Evolutionary conservation across 345 rosid species (phyloP), one percentile per base, ranked within the genome.

Genomic region (Salix dunnii): DNA sequence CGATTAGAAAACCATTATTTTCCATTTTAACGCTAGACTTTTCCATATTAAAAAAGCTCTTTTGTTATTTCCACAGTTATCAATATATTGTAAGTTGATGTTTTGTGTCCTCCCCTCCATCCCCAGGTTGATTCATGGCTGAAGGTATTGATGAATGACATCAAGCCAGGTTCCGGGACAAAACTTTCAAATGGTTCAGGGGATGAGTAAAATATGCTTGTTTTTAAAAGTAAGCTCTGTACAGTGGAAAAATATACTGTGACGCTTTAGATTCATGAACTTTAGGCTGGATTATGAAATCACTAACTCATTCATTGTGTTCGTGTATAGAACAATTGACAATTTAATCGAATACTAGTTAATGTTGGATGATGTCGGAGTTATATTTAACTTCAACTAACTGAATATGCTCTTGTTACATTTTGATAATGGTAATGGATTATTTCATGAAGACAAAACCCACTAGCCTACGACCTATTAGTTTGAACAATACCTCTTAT

Each of bases 71-170:
- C 11, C 28, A n/a, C 12, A 23, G 0, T 6, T 23, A 43, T 20
- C 21, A 6, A 1, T 27, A 69, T 20, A n/a, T 11, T 65, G 3
- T 49, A 23, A 14, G 12, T 3, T 55, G 31, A 60, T 25, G 27
- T 51, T 66, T 20, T 9, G 21, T 66, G 13, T 8, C 25, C 31
- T 76, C 49, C 11, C 51, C 33, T 33, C n/a, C 49, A 38, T 64
- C 67, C 61, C 75, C 85, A 93, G 99, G 94, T 90, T 71, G 85
- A 89, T 74, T 82, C 96, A 6, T 96, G 98, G 99, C 67, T 93
- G 83, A 80, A 82, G 8, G 84, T 88, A 20, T 72, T 96, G 79
- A 81, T 80, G 73, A 43, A 63, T 18, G 92, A 91, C 68, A 87
- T 86, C 87, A 85, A 88, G 76, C 49, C 72, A 75, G 90, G 64